Base-by-base conservation (phyloP, 2,329 filamentous ascomycete species). In the Aspergillus brunneoviolaceus region DNA sequence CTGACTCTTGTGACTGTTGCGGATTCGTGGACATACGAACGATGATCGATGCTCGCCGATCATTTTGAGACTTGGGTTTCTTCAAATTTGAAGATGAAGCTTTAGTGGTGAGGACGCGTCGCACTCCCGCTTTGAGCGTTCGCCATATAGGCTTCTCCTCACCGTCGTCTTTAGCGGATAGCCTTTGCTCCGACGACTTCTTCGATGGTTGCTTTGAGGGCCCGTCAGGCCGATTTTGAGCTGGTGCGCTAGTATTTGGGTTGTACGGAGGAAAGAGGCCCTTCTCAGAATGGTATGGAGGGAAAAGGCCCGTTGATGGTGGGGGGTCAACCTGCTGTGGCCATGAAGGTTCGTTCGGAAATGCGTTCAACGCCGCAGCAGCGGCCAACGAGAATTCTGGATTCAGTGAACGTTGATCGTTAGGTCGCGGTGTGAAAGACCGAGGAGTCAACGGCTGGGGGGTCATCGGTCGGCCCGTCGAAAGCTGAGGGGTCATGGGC, bases 81-180 rank as follows among this genome's bases (percentile, higher is more conserved):
- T 33, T 33, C 11, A 23, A 49, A 19, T 27, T 49, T 12, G 42
- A 47, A 29, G 53, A 55, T 19, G 42, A 45, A 11, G 42, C 53
- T 55, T 55, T 55, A 9, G 42, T 45, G n/a, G 53, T 55, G 21
- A 55, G 42, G 10, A 55, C 53, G 14, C 53, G 53, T 16, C 53
- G 53, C 19, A 55, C 42, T 3, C 53, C 53, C n/a, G 53, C 53
- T 23, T 55, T 55, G 7, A 55, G 19, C 11, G 53, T 33, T 42
- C 45, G 53, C 53, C 53, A 55, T 6, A 55, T 27, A 3, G 53
- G 53, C 12, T 35, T 55, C 5, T 49, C 53, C 5, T 55, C 53
- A n/a, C 16, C n/a, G n/a, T 48, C 29, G 19, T 48, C 42, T n/a
- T 49, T 55, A 19, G 39, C 14, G 39, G 16, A 45, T 19, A 55